Base-by-base conservation (phyloP, 306 rosid genomes). In the Astragalus glycyphyllos region DNA sequence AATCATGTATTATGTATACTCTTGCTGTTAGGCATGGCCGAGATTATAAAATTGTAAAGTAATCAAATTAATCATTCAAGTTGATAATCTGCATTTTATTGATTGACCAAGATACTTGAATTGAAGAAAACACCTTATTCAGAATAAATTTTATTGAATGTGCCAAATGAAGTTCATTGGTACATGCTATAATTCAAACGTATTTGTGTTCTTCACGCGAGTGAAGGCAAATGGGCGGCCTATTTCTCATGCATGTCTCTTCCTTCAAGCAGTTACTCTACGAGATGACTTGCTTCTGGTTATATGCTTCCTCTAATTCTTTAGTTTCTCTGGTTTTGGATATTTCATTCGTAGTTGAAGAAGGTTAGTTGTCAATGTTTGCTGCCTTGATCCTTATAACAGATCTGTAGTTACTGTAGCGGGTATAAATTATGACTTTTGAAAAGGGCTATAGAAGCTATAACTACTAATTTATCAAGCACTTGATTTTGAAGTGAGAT, bases 331-430 rank as follows among this genome's bases (percentile, higher is more conserved):
- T 42, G 16, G 35, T 75, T 57, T 57, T 47, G 74, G 68, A 17
- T 71, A 58, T 42, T 56, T 55, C 41, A 56, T 69, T 11, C 55
- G 5, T 26, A 26, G 31, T 54, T 69, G 55, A 60, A 38, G 63
- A 64, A 69, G 51, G 74, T 20, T 69, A 56, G 11, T 57, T 57
- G 44, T 29, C 75, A 70, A 8, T 15, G 41, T 56, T 70, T 16
- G 12, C 45, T 44, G 32, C 26, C 67, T 29, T 71, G 74, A 40
- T 41, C 44, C 55, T 69, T 40, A 26, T 26, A 31, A 53, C 26
- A 69, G 51, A n/a, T 71, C n/a, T 69, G 44, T 38, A 56, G 46
- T 66, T 35, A 10, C 20, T 8, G 73, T 68, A 17, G 53, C 31
- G 3, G 31, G 31, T 57, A 57, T 66, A 17, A 16, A 54, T 40